A percentile compares a stretch with the other conserved stretches of the same genome.
These are phyloP conservation scores for Paramyrothecium sp. DNA, from an alignment of 2,329 filamentous ascomycete genomes.

Conservation along the genomic window DNA sequence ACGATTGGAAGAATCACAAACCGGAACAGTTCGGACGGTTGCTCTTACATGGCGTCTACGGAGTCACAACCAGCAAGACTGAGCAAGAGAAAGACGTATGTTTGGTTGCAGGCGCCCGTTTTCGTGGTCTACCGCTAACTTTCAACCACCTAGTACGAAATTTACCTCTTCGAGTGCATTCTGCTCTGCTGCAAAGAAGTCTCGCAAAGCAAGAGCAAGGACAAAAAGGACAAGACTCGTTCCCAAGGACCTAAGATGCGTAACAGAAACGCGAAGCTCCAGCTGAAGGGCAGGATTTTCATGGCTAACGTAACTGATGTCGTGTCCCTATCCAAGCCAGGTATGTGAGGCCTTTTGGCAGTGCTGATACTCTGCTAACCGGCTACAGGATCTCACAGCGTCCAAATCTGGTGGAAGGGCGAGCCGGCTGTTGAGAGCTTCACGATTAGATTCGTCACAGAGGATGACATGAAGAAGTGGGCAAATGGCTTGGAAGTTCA, in stretches of 20 bases:
- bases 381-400: slow-evolving; percentile 76
- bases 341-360: slow-evolving; percentile 46
- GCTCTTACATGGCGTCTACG: slow-evolving; percentile 85
- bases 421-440: slow-evolving; percentile 96
- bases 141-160: slow-evolving; percentile 73
- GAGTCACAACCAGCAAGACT: slow-evolving; percentile 84
- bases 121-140: slow-evolving; percentile 26
- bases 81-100: slow-evolving; percentile 87
- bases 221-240: slow-evolving; percentile 67
- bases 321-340: slow-evolving; percentile 82
- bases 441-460: slow-evolving; percentile 87
- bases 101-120: not conserved
- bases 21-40: slow-evolving; percentile 90
- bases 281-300: slow-evolving; percentile 95
- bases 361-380: slow-evolving; percentile 23
- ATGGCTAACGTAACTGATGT: slow-evolving; percentile 99
- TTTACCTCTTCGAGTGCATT: slow-evolving; percentile 95
- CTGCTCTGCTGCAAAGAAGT: slow-evolving; percentile 96
- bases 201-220: slow-evolving; percentile 77
- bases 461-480: slow-evolving; percentile 94
- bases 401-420: slow-evolving; percentile 98
- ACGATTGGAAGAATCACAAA: slow-evolving; percentile 95
- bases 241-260: slow-evolving; percentile 54
- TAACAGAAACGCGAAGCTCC: slow-evolving; percentile 75
- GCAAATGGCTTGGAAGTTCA: slow-evolving; percentile 75